Evolutionary conservation across 1,284 basidiomycete species (phyloP), one percentile per base, ranked within the genome.

Genomic region (Trichosporon ovoides): DNA sequence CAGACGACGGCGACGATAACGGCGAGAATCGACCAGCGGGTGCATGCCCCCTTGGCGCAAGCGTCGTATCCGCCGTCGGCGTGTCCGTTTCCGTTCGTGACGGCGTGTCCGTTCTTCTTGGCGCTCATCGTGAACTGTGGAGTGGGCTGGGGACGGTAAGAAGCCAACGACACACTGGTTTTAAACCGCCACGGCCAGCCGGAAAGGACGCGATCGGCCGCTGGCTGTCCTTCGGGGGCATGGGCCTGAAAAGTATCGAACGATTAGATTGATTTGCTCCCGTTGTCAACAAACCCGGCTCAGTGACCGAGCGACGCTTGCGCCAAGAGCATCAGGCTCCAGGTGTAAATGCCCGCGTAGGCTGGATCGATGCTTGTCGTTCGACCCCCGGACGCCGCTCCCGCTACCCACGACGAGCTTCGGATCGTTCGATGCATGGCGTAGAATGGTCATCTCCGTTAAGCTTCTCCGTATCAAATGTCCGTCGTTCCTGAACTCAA

Each of bases 1-100:
- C 61, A 61, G 34, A 73, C 33, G 14, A 65, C 54, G 35, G 66
- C 68, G 37, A 71, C 22, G 56, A 67, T 28, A 13, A 61, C 53
- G 20, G 56, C 62, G 48, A 60, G 35, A 18, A 68, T 18, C 3
- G 60, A 49, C 64, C 64, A 65, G 58, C 54, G 58, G 52, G 50
- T 60, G 52, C 50, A 37, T n/a, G 40, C 40, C 22, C 43, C 24
- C 3, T 14, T 28, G 22, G n/a, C 28, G 43, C 43, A 48, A 22
- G 43, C 43, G 24, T 48, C 24, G 43, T 48, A 48, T 11, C 24
- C 24, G 16, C n/a, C 46, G 31, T 37, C 6, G 6, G 13, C 35
- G 16, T 4, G 6, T 14, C 43, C 43, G 43, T 48, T 48, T 6
- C 43, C 28, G 43, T 48, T 48, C 16, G 43, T 18, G 22, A 28